Base-by-base conservation (phyloP, 495 filamentous ascomycete genomes). In the Neurospora pannonica region DNA sequence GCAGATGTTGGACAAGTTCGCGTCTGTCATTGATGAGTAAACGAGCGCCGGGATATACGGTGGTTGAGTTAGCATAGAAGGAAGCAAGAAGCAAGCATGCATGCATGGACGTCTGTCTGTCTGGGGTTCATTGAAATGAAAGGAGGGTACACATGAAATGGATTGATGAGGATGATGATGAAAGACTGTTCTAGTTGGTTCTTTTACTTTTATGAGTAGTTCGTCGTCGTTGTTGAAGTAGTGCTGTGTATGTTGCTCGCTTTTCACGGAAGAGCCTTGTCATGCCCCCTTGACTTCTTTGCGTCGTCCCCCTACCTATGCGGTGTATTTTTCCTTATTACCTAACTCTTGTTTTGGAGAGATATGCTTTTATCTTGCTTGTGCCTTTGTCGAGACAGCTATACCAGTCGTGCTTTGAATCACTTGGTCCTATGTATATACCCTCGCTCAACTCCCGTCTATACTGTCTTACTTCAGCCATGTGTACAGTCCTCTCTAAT, bases 1-100 rank as follows among this genome's bases (percentile, higher is more conserved):
- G 84, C 87, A 88, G 74, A 94, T 99, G 95, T 89, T 91, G 73
- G 97, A 99, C 83, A 94, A 97, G 82, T 99, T 98, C 84, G 97
- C 97, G 24, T 89, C 93, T 15, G 93, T 98, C 71, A 88, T 91
- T 77, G 96, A 99, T 83, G 96, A 98, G 88, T 99, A 93, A 86
- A 71, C 10, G 43, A 5, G 43, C 9, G 42, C 46, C 10, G 31
- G 24, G 46, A 60, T 36, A 71, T 70, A 31, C 19, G 38, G 62
- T 62, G 19, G 6, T 34, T 8, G 6, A 8, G 54, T 62, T 15
- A 34, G 54, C 54, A 62, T 62, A 62, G 28, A 62, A 34, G 54
- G 54, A 62, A 62, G 11, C 2, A 24, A 15, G 54, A 34, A 62
- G 54, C 54, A 62, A 62, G 54, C 54, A 62, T 62, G 54, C n/a